phyloP scores from a whole-genome alignment of 352 stramenopile genomes.

The Phytophthora quininea region DNA sequence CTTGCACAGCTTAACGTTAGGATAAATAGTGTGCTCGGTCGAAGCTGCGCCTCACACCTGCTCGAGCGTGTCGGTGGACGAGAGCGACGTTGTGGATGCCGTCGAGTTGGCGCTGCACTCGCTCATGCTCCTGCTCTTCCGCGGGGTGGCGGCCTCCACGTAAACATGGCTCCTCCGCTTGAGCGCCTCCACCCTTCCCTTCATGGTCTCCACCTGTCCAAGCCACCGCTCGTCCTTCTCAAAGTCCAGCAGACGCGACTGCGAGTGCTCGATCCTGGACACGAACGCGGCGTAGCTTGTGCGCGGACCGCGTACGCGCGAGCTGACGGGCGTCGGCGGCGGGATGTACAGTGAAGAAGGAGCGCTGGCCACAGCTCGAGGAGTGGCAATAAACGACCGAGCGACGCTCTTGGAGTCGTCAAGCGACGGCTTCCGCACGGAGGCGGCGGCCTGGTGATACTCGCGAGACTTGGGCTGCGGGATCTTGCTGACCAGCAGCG shows the following conservation, averaged over 20 bases:
- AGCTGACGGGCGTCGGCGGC: constrained; percentile 29
- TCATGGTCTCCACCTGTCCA: constrained; percentile 36
- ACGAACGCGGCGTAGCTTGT: constrained; percentile 42
- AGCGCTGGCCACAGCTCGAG: constrained; percentile 6
- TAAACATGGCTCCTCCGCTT: constrained; percentile 32
- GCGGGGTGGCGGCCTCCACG: constrained; percentile 22
- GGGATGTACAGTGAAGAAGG: constrained; percentile 10
- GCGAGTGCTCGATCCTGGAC: constrained; percentile 33
- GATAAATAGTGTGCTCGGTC: constrained; percentile 34
- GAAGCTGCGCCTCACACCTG: constrained; percentile 16
- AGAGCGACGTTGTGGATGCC: constrained; percentile 38
- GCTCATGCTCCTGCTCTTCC: constrained; percentile 40
- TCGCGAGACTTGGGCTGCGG: constrained; percentile 39
- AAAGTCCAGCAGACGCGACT: constrained; percentile 39
- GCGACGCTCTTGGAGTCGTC: constrained; percentile 1
- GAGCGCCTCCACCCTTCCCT: constrained; percentile 35
- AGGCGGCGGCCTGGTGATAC: constrained; percentile 18
- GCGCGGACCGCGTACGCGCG: constrained; percentile 21
- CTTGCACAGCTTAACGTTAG: constrained; percentile 37
- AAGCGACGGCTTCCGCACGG: constrained; percentile 11
- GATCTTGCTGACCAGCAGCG: constrained; percentile 28
- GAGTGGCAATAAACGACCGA: constrained; percentile 4
- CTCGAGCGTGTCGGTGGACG: constrained; percentile 36
- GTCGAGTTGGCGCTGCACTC: constrained; percentile 43
- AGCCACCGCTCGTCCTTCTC: constrained; percentile 44